These are phyloP conservation scores for Albugo candida DNA, from an alignment of 352 stramenopile genomes.

Conservation along the genomic window DNA sequence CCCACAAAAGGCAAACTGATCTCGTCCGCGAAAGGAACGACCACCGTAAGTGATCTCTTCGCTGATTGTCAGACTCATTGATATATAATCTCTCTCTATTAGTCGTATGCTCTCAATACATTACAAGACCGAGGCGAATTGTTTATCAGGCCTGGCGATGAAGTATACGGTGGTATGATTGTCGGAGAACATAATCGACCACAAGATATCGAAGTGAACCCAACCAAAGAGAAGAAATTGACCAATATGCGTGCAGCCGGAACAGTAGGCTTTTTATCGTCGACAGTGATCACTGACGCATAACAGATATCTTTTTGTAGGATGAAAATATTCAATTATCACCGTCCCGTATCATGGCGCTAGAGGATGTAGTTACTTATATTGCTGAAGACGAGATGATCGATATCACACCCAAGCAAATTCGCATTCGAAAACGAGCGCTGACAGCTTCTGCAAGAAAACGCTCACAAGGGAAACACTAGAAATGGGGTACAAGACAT, in stretches of 20 bases:
- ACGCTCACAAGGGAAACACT: no score
- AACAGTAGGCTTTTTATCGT: conserved; percentile 20
- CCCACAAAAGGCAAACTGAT: conserved; percentile 76
- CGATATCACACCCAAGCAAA: conserved; percentile 89
- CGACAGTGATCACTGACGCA: neutral
- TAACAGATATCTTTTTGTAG: conserved; percentile 1
- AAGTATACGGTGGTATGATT: conserved; percentile 96
- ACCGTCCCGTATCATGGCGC: conserved; percentile 82
- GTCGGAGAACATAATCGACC: conserved; percentile 92
- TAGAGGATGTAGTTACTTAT: conserved; percentile 97
- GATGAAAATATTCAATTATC: conserved; percentile 92
- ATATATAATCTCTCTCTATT: neutral
- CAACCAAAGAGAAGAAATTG: conserved; percentile 93
- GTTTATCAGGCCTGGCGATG: conserved; percentile 89
- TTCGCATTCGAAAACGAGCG: conserved; percentile 49
- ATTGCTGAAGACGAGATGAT: conserved; percentile 97
- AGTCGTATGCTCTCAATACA: conserved; percentile 84
- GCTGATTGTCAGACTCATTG: neutral
- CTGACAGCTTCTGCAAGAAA: no score
- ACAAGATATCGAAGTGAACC: conserved; percentile 95
- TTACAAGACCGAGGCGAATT: conserved; percentile 88
- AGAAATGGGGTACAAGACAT: no score
- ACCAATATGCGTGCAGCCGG: conserved; percentile 91
- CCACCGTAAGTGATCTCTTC: conserved; percentile 17
- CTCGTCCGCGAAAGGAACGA: conserved; percentile 39